Base-by-base conservation (phyloP, 2,329 filamentous ascomycete genomes). In the Aspergillus cejpii region DNA sequence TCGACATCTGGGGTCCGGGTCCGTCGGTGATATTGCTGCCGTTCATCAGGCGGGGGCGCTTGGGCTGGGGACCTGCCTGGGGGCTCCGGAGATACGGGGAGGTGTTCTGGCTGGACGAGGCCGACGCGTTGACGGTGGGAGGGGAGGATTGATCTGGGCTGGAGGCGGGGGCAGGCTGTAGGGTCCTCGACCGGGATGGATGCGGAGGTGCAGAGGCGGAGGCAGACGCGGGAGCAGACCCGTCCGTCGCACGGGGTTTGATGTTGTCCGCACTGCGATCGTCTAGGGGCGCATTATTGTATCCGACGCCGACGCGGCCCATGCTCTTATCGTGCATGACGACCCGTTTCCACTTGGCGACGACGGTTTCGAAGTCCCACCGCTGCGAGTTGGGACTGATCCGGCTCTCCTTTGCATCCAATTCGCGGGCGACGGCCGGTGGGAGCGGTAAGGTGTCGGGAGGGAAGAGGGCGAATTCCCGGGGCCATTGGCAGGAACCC, bases 361-460 rank as follows among this genome's bases (percentile, higher is more conserved):
- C 63, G 3, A 75, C 57, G 26, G 57, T 68, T 37, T 75, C 72
- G 44, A 71, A 74, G 50, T 74, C 71, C 72, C 71, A 74, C 33
- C 68, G 61, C 0, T 61, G 45, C 6, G 66, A 65, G 24, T 62
- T 55, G 2, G 64, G 54, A 24, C 58, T 61, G 31, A 64, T 61
- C 15, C 62, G 54, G 48, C 66, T 66, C 14, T 65, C 61, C 19
- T 62, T 56, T 6, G 58, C 45, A 46, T 65, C 62, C 14, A 71
- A 48, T 46, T 71, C 67, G 28, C 65, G 56, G 6, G 65, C 59
- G 12, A 68, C 61, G 14, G 67, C 63, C 3, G 63, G 55, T 6
- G 68, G 56, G 33, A 74, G 45, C 20, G 70, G 63, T 3, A 71
- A 61, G 3, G 63, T 65, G 36, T 73, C 69, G 1, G 71, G 71